These are phyloP conservation scores for Gossypium ekmanianum DNA, from an alignment of 345 rosid species.

Conservation along the genomic window DNA sequence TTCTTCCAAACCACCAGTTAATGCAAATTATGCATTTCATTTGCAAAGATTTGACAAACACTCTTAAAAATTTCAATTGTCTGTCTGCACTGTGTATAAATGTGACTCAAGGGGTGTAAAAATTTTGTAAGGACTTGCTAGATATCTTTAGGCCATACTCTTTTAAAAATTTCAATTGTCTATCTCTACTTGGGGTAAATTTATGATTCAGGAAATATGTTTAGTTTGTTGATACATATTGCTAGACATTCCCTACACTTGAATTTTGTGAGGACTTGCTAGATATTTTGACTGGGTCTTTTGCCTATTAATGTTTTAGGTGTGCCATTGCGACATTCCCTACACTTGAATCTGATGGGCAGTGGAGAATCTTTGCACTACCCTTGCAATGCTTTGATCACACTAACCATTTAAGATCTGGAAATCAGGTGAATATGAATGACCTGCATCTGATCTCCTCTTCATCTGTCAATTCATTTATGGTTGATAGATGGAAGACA, in stretches of 20 bases:
- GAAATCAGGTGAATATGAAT: conserved; percentile 32
- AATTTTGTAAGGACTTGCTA: neutral
- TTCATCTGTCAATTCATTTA: conserved; percentile 25
- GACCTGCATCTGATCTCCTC: conserved; percentile 28
- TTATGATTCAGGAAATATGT: neutral
- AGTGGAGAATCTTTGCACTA: conserved; percentile 31
- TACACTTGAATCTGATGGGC: conserved; percentile 31
- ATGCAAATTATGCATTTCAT: neutral
- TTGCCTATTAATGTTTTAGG: conserved; percentile 21
- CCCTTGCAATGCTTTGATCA: conserved; percentile 32
- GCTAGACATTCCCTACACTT: neutral
- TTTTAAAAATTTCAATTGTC: neutral
- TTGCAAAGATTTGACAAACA: neutral
- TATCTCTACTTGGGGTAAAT: neutral
- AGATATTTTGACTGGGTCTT: neutral
- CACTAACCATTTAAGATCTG: conserved; percentile 23
- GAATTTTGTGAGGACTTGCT: no score
- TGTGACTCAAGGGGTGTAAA: no score
- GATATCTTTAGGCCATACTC: neutral
- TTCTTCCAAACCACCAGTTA: neutral
- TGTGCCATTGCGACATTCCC: conserved; percentile 29
- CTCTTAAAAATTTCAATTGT: no score
- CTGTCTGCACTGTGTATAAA: no score
- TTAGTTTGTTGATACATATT: neutral
- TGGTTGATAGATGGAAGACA: conserved; percentile 18